These are phyloP conservation scores for Acaromyces ingoldii DNA, from an alignment of 1,284 basidiomycete genomes.

Conservation along the genomic window DNA sequence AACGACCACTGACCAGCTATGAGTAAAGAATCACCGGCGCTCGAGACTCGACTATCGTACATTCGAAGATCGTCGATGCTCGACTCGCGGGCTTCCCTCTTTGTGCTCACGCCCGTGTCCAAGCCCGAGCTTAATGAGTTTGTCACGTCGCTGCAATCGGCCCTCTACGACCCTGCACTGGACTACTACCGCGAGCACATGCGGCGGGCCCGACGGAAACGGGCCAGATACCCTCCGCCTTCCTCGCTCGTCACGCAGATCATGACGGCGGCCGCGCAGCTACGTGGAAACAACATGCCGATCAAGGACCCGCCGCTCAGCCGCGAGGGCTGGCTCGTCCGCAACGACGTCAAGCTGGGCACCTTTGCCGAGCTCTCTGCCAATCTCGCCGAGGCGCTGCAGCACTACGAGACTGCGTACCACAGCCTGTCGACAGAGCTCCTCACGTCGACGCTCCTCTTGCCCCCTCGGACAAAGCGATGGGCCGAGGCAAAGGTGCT, in stretches of 20 bases:
- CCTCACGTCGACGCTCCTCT: slow-evolving; percentile 63
- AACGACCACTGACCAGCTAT: not conserved
- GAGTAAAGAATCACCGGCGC: slow-evolving; percentile 55
- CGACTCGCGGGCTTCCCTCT: slow-evolving; percentile 83
- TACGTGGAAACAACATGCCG: slow-evolving; percentile 7
- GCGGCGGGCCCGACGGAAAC: slow-evolving; percentile 81
- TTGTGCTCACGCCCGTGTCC: slow-evolving; percentile 87
- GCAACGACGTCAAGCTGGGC: slow-evolving; percentile 94
- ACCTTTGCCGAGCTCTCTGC: slow-evolving; percentile 90
- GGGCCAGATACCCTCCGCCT: slow-evolving; percentile 62
- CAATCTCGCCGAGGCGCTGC: slow-evolving; percentile 65
- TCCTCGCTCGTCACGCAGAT: slow-evolving; percentile 25
- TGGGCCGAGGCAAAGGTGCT: slow-evolving; percentile 98
- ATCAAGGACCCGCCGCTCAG: slow-evolving; percentile 55
- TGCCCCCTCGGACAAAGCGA: slow-evolving; percentile 87
- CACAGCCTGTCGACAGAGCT: slow-evolving; percentile 4
- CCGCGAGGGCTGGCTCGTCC: slow-evolving; percentile 86
- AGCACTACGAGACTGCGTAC: slow-evolving; percentile 21
- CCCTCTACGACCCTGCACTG: slow-evolving; percentile 76
- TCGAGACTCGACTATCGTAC: slow-evolving; percentile 76
- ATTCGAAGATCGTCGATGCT: slow-evolving; percentile 80
- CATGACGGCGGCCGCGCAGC: slow-evolving; percentile 7
- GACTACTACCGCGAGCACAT: slow-evolving; percentile 91
- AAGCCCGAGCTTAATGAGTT: slow-evolving; percentile 63
- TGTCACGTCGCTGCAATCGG: slow-evolving; percentile 68